phyloP scores from a whole-genome alignment of 306 rosid genomes.

The Inga oerstediana region DNA sequence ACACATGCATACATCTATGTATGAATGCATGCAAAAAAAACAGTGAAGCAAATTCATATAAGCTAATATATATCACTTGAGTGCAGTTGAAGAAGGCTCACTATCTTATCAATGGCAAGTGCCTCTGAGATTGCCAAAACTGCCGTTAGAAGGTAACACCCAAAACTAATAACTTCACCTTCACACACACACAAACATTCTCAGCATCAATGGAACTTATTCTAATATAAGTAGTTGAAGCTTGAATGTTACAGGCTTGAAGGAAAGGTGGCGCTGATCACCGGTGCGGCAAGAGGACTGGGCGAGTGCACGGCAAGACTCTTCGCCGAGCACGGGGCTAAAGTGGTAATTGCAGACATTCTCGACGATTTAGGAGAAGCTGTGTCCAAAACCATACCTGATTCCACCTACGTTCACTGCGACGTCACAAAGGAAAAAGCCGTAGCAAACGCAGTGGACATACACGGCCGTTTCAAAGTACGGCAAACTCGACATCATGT shows the following conservation, averaged over 20 bases:
- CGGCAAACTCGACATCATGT: slow-evolving; percentile 65
- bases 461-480: slow-evolving; percentile 28
- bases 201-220: no score
- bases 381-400: background rate
- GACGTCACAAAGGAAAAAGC: slow-evolving; percentile 51
- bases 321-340: slow-evolving; percentile 40
- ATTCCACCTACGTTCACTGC: slow-evolving; percentile 46
- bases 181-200: no score
- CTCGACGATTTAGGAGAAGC: slow-evolving; percentile 26
- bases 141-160: no score
- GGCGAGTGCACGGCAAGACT: slow-evolving; percentile 38
- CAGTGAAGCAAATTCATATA: no score
- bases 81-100: no score
- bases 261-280: background rate
- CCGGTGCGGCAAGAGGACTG: slow-evolving; percentile 41
- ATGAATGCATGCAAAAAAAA: no score
- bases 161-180: no score
- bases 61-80: no score
- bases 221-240: background rate
- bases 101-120: no score
- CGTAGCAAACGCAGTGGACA: slow-evolving; percentile 38
- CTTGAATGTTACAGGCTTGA: background rate
- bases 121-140: no score
- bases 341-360: slow-evolving; percentile 40
- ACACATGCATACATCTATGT: no score